phyloP scores from a whole-genome alignment of 768 basidiomycete species.

The Candolleomyces aberdarensis region DNA sequence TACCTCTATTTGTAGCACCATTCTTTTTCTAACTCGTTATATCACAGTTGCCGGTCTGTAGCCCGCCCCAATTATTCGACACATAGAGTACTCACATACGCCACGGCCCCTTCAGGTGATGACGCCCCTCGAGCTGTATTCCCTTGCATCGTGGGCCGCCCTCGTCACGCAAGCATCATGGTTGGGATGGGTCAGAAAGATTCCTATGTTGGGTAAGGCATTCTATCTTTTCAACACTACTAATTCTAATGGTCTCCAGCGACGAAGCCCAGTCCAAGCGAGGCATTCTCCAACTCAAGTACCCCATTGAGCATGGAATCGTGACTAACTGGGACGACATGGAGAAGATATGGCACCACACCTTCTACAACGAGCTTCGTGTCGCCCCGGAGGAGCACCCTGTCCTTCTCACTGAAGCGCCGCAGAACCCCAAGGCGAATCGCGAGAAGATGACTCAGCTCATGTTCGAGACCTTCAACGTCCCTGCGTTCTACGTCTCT shows the following conservation, averaged over 20 bases:
- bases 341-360: constrained; percentile 97
- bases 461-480: constrained; percentile 92
- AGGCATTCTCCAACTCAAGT: constrained; percentile 90
- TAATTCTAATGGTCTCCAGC: constrained; percentile 12
- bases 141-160: constrained; percentile 88
- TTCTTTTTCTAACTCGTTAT: background rate
- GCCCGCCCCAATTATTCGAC: background rate
- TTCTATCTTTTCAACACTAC: too few species aligned
- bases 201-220: constrained; percentile 77
- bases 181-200: constrained; percentile 93
- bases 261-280: constrained; percentile 52
- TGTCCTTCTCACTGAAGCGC: constrained; percentile 79
- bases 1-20: background rate
- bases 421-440: constrained; percentile 84
- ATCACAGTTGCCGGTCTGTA: background rate
- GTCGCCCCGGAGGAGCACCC: constrained; percentile 87
- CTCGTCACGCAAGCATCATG: constrained; percentile 87
- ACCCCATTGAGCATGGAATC: constrained; percentile 91
- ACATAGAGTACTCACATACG: background rate
- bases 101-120: constrained; percentile 50
- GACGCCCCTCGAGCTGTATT: constrained; percentile 86
- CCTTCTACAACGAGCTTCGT: constrained; percentile 88
- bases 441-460: constrained; percentile 89
- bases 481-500: constrained; percentile 83
- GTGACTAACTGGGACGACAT: constrained; percentile 97